Evolutionary conservation across 805 yeast genomes (phyloP).

Genomic region (Lipomyces mesembrius): DNA sequence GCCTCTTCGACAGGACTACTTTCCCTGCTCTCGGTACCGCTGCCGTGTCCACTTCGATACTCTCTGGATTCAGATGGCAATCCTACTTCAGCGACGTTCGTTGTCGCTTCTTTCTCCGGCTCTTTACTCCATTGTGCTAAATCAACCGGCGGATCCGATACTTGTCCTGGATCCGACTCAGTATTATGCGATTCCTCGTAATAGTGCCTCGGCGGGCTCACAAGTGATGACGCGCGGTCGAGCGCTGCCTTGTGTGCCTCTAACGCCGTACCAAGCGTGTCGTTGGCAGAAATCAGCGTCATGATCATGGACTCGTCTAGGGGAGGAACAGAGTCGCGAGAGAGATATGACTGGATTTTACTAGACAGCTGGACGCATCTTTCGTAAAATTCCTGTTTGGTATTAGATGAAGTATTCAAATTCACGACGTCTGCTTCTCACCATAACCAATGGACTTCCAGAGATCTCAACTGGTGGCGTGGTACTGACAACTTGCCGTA

Average conservation of each 20-base stretch:
- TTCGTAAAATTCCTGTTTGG: constrained; percentile 29
- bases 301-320: constrained; percentile 17
- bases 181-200: constrained; percentile 6
- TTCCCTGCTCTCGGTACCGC: neutral
- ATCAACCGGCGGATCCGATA: neutral
- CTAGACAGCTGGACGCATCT: constrained; percentile 26
- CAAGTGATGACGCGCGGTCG: constrained; percentile 26
- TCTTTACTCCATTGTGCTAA: neutral
- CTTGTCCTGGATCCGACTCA: neutral
- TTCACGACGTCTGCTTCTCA: neutral
- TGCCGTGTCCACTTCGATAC: neutral
- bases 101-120: neutral
- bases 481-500: constrained; percentile 23
- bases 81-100: neutral
- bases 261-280: constrained; percentile 17
- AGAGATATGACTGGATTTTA: constrained; percentile 16
- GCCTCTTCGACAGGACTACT: neutral
- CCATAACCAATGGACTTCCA: constrained; percentile 27
- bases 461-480: constrained; percentile 31
- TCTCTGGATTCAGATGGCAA: neutral
- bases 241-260: constrained; percentile 28
- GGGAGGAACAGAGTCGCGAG: constrained; percentile 16
- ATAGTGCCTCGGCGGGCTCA: constrained; percentile 33
- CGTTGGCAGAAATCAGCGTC: constrained; percentile 23
- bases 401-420: neutral